Percentiles rank a stretch among this genome's conserved stretches.
Evolutionary conservation across 108 stramenopile genomes (phyloP).

Genomic region (Skeletonema costatum): DNA sequence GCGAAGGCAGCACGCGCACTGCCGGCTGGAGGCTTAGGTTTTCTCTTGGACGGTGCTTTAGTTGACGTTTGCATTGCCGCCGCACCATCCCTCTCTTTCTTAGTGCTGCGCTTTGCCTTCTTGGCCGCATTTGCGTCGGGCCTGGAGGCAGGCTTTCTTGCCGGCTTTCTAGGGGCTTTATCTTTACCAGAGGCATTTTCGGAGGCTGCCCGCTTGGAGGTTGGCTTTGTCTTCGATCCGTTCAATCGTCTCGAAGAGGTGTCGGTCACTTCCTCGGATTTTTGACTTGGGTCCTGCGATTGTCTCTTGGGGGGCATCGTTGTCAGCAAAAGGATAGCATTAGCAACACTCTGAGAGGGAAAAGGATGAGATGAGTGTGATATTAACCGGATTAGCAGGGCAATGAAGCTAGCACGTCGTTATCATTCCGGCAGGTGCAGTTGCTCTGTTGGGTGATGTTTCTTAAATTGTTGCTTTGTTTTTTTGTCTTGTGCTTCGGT

Average conservation of each 20-base stretch:
- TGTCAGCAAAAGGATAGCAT: neutral
- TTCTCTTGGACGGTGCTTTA: conserved; percentile 13
- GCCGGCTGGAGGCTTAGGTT: conserved; percentile 11
- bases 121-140: conserved; percentile 20
- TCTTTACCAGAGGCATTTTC: neutral
- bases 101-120: conserved; percentile 1
- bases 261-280: neutral
- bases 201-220: neutral
- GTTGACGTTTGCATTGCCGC: conserved; percentile 13
- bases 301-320: conserved; percentile 4
- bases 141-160: conserved; percentile 19
- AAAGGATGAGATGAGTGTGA: neutral
- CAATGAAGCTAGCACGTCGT: neutral
- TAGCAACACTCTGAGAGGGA: neutral
- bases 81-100: conserved; percentile 4
- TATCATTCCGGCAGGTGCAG: neutral
- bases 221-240: neutral
- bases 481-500: too few relatives aligned
- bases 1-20: conserved; percentile 3
- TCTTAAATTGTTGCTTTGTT: too few relatives aligned
- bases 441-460: too few relatives aligned
- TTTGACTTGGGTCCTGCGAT: neutral
- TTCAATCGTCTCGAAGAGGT: neutral
- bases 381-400: neutral
- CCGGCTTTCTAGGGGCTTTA: neutral